A percentile compares a stretch with the other conserved stretches of the same genome.
Conservation (phyloP, 495 filamentous ascomycete genomes). For the Tricharina praecox region DNA sequence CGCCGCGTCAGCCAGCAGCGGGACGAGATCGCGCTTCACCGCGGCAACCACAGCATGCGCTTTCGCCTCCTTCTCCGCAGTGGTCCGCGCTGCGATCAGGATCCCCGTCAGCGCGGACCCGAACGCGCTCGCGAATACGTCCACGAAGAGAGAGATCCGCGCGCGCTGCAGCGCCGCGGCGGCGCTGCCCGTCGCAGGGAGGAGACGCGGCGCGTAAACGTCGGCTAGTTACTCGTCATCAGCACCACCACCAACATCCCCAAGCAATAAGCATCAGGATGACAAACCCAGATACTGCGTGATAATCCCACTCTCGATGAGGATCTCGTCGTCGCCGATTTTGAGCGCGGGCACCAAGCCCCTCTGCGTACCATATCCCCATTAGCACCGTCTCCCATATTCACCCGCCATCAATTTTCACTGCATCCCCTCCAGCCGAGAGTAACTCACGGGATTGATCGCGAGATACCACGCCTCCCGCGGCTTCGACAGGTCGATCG, state of each 20-base stretch:
- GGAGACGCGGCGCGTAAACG: constrained; percentile 32
- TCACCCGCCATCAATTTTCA: no score
- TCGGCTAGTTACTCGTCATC: no score
- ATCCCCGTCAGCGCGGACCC: constrained; percentile 30
- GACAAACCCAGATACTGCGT: constrained; percentile 54
- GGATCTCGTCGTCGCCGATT: constrained; percentile 52
- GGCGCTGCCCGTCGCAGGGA: constrained; percentile 33
- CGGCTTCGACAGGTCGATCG: constrained; percentile 55
- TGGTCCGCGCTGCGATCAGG: constrained; percentile 30
- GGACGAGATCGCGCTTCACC: constrained; percentile 59
- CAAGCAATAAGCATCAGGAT: no score
- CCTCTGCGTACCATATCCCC: constrained; percentile 32
- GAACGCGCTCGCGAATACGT: constrained; percentile 53
- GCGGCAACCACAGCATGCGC: constrained; percentile 34
- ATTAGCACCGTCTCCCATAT: no score
- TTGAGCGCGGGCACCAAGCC: constrained; percentile 61
- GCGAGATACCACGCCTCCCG: constrained; percentile 71
- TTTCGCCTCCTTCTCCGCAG: constrained; percentile 28
- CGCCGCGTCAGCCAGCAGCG: constrained; percentile 43
- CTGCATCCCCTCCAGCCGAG: no score
- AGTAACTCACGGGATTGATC: constrained; percentile 51
- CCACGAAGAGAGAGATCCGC: constrained; percentile 56
- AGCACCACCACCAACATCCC: no score
- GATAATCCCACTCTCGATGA: constrained; percentile 62
- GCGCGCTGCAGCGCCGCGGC: constrained; percentile 42